These are phyloP conservation scores for Phytophthora boehmeriae DNA, from an alignment of 352 stramenopile genomes.

Conservation along the genomic window DNA sequence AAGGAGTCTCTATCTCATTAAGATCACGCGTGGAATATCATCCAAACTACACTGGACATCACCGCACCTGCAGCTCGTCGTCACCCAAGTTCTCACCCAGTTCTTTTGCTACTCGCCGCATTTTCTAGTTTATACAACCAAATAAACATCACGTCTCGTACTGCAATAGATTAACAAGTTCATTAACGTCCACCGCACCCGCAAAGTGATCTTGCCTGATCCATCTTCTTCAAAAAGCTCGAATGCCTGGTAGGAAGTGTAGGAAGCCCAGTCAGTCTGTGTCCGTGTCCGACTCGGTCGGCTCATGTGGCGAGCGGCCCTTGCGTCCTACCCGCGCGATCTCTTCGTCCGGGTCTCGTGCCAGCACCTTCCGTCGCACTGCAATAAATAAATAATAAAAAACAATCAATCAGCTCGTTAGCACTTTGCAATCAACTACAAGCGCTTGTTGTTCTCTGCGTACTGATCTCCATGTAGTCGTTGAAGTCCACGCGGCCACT, in stretches of 20 bases:
- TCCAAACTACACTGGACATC: too few species aligned
- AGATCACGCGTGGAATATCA: too few species aligned
- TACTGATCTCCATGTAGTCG: constrained; percentile 93
- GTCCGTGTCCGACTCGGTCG: constrained; percentile 20
- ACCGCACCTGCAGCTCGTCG: constrained; percentile 79
- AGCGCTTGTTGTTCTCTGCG: constrained; percentile 6
- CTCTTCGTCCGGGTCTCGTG: constrained; percentile 91
- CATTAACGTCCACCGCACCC: constrained; percentile 37
- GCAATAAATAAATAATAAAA: constrained; percentile 17
- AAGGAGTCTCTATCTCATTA: too few species aligned
- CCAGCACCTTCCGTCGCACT: constrained; percentile 85
- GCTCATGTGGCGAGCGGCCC: constrained; percentile 23
- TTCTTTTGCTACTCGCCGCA: constrained; percentile 92
- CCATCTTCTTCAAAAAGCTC: constrained; percentile 94
- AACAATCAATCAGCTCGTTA: constrained; percentile 7
- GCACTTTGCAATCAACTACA: not conserved
- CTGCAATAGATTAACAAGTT: constrained; percentile 15
- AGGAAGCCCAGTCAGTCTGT: constrained; percentile 24
- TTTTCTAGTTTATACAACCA: constrained; percentile 66
- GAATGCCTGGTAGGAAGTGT: constrained; percentile 77
- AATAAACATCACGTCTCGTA: not conserved
- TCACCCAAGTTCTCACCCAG: constrained; percentile 93
- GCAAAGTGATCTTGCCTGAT: constrained; percentile 86
- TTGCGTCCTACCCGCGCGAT: constrained; percentile 74
- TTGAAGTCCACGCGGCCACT: constrained; percentile 88